phyloP scores from a whole-genome alignment of 2,329 filamentous ascomycete species.

The Verticillium tricorpus region DNA sequence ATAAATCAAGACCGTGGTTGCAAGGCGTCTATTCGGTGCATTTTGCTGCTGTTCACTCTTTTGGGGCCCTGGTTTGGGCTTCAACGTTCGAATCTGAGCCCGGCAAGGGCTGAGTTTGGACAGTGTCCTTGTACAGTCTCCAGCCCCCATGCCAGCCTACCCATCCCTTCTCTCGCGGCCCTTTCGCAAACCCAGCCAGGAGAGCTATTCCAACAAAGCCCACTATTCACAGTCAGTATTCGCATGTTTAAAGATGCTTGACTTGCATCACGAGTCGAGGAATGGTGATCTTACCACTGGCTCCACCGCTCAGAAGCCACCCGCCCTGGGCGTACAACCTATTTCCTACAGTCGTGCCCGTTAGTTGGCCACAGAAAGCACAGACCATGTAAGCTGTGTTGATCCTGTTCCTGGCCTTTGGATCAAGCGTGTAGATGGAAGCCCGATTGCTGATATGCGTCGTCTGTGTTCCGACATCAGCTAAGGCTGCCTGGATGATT shows the following conservation, averaged over 20 bases:
- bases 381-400: constrained; percentile 81
- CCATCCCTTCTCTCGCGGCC: constrained; percentile 10
- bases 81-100: neutral
- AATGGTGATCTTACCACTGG: constrained; percentile 18
- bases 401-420: constrained; percentile 67
- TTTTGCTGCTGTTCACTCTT: neutral
- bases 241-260: too few relatives aligned
- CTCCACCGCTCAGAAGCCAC: constrained; percentile 42
- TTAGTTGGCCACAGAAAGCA: constrained; percentile 70
- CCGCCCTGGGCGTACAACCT: constrained; percentile 46
- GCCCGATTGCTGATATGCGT: constrained; percentile 69
- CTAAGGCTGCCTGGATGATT: constrained; percentile 64
- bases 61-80: neutral
- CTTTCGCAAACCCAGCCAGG: constrained; percentile 8
- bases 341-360: constrained; percentile 59
- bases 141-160: constrained; percentile 11
- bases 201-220: constrained; percentile 13
- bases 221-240: neutral
- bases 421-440: constrained; percentile 66
- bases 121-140: constrained; percentile 6
- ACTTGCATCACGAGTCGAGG: too few relatives aligned
- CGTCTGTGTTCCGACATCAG: constrained; percentile 69
- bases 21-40: too few relatives aligned
- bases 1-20: too few relatives aligned
- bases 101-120: neutral